These are phyloP conservation scores for Multifurca ochricompacta DNA, from an alignment of 768 basidiomycete species.

Conservation along the genomic window DNA sequence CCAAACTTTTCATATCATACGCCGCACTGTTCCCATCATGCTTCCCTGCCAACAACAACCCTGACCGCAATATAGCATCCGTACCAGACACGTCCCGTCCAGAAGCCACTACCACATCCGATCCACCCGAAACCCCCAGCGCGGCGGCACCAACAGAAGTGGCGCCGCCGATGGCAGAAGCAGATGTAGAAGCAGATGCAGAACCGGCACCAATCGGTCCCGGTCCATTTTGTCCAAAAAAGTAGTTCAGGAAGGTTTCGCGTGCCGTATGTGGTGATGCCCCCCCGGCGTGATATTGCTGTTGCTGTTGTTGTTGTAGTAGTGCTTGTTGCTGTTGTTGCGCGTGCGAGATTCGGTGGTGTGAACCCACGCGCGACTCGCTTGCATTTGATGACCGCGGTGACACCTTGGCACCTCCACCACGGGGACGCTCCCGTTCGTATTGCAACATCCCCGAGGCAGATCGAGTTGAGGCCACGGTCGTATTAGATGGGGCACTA, in stretches of 20 bases:
- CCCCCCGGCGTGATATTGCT: slow-evolving; percentile 15
- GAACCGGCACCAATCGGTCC: slow-evolving; percentile 55
- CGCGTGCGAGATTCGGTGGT: slow-evolving; percentile 11
- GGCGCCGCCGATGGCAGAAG: no score
- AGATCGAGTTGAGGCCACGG: slow-evolving; percentile 47
- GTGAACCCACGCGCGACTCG: slow-evolving; percentile 19
- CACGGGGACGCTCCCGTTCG: slow-evolving; percentile 59
- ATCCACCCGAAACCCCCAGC: slow-evolving; percentile 29
- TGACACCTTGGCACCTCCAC: slow-evolving; percentile 30
- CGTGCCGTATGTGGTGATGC: slow-evolving; percentile 45
- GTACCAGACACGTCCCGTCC: slow-evolving; percentile 58
- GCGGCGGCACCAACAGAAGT: neutral
- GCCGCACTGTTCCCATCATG: slow-evolving; percentile 75
- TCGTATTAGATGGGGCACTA: slow-evolving; percentile 45
- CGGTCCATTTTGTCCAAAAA: slow-evolving; percentile 88
- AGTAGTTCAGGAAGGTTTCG: slow-evolving; percentile 94
- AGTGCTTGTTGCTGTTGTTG: no score
- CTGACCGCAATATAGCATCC: slow-evolving; percentile 44
- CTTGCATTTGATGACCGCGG: slow-evolving; percentile 26
- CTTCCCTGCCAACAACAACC: slow-evolving; percentile 62
- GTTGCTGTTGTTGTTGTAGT: no score
- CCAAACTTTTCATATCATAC: slow-evolving; percentile 97
- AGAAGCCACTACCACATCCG: slow-evolving; percentile 34
- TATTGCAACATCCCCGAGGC: slow-evolving; percentile 73
- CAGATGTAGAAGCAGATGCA: neutral